These are phyloP conservation scores for Cladophialophora carrionii DNA, from an alignment of 2,329 filamentous ascomycete genomes.

Conservation along the genomic window DNA sequence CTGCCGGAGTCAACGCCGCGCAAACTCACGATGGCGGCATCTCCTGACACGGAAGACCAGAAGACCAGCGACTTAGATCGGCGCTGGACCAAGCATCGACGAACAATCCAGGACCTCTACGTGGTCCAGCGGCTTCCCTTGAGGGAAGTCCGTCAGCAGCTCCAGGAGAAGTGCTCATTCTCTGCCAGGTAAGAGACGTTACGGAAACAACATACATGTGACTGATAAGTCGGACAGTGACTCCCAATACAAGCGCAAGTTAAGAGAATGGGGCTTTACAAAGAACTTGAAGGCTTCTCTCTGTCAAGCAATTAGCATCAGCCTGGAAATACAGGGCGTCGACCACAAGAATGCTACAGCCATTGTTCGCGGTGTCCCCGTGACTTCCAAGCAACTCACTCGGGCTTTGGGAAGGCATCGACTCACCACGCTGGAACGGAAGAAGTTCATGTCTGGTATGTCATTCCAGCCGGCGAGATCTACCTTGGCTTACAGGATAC, in stretches of 20 bases:
- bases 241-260: neutral
- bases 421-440: neutral
- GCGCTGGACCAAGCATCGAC: neutral
- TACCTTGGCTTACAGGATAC: too few species aligned
- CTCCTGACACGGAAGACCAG: too few species aligned
- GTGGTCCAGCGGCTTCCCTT: neutral
- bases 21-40: too few species aligned
- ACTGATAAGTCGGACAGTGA: neutral
- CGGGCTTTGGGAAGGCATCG: neutral
- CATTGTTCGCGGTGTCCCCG: neutral
- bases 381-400: neutral
- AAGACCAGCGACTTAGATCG: too few species aligned
- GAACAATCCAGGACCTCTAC: neutral
- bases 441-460: too few species aligned
- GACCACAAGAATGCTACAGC: neutral
- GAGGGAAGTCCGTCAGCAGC: neutral
- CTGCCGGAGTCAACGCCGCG: too few species aligned
- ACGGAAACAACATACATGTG: too few species aligned
- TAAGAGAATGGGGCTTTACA: neutral
- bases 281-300: neutral
- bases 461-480: too few species aligned
- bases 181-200: neutral
- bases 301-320: neutral
- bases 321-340: neutral
- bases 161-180: neutral